A percentile compares a stretch with the other conserved stretches of the same genome.
Evolutionary conservation across 1,284 basidiomycete genomes (phyloP).

Genomic region (Rhodotorula sp.): DNA sequence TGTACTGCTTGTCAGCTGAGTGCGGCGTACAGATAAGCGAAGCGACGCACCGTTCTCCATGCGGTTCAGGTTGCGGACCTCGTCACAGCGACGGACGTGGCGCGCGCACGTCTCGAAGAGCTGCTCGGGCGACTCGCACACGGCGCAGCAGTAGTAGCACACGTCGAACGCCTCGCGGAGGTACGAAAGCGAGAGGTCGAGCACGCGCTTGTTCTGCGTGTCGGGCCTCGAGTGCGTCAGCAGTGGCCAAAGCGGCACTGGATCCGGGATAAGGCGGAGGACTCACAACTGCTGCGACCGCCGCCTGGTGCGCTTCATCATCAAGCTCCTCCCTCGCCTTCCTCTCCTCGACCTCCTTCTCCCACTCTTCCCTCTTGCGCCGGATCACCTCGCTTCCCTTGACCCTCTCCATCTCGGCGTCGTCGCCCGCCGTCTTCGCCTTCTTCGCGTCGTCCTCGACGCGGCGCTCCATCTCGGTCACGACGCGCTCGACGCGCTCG

Average conservation of each 20-base stretch:
- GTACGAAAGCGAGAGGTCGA: conserved; percentile 83
- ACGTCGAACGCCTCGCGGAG: conserved; percentile 80
- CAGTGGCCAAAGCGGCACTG: conserved; percentile 47
- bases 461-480: conserved; percentile 70
- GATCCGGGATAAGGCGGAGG: conserved; percentile 24
- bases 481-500: conserved; percentile 74
- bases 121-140: conserved; percentile 88
- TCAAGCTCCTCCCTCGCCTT: conserved; percentile 43
- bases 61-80: not conserved
- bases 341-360: conserved; percentile 24
- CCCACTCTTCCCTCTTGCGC: conserved; percentile 35
- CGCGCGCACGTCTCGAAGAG: conserved; percentile 88
- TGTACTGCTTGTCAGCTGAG: not conserved
- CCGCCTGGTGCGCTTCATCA: conserved; percentile 43
- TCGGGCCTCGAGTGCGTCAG: conserved; percentile 23
- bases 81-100: conserved; percentile 63
- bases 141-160: conserved; percentile 93
- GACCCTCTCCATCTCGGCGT: conserved; percentile 10
- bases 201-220: conserved; percentile 65
- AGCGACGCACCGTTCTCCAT: not conserved
- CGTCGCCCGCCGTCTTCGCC: conserved; percentile 53
- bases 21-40: not conserved
- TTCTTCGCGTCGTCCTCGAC: conserved; percentile 73
- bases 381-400: conserved; percentile 50
- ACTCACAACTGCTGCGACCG: conserved; percentile 15